Base-by-base conservation (phyloP, 805 yeast genomes). In the Wickerhamomyces queroliae region DNA sequence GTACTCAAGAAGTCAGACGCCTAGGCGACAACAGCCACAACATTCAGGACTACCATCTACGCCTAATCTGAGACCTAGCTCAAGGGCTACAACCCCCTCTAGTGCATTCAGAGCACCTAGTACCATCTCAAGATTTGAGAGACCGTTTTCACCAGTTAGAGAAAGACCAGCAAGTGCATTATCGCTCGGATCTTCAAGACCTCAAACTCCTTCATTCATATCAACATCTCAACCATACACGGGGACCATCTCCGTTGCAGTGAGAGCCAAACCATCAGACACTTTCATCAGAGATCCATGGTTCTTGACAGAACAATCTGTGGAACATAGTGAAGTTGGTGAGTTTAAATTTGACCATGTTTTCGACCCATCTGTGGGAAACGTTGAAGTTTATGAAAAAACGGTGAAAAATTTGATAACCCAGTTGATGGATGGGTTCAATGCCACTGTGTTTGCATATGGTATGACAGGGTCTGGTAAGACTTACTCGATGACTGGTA, bases 381-480 rank as follows among this genome's bases (percentile, higher is more conserved):
- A 87, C 57, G 45, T 54, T 4, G 72, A 74, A 17, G 85, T 91
- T 2, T 91, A 86, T 57, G 63, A 63, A 16, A 58, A 59, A 12
- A 66, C 69, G 36, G 95, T 77, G 35, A 69, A 54, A 48, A 76
- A 67, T 26, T 70, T 72, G 59, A 79, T 71, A 28, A 64, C 55
- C 46, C 76, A 70, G 56, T 78, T 75, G 45, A 70, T 71, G 50
- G 80, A 79, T 13, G 96, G 96, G 0, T 90, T 64, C 59, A 88
- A 88, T 53, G 90, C 90, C 13, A 89, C 96, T 0, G 78, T 90
- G 1, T 88, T 91, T 58, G 97, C 98, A 0, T 91, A 93, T 56
- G 99, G 99, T 2, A 98, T 91, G 64, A 93, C 99, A 0, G 96
- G 93, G 0, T 83, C 97, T 0, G 99, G 99, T 5, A 93, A 93